phyloP scores from a whole-genome alignment of 192 early-diverging fungal genomes.

The Backusella mclennaniae region DNA sequence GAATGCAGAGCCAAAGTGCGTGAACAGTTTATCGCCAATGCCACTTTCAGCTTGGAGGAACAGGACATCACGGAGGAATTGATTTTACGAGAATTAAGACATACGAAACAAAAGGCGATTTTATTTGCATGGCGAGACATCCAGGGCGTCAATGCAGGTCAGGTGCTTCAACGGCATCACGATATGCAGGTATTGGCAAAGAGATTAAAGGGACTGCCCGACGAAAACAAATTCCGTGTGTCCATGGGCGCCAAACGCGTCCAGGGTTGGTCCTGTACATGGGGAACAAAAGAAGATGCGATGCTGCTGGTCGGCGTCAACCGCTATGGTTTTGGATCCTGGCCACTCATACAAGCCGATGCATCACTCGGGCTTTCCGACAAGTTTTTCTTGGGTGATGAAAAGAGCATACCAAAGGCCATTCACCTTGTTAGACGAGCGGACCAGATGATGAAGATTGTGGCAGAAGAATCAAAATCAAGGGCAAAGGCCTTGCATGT shows the following conservation, averaged over 20 bases:
- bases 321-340: constrained; percentile 90
- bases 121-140: constrained; percentile 76
- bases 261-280: constrained; percentile 79
- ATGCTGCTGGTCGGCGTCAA: constrained; percentile 96
- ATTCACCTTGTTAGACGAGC: constrained; percentile 84
- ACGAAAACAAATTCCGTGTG: constrained; percentile 76
- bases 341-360: constrained; percentile 86
- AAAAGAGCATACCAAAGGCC: constrained; percentile 70
- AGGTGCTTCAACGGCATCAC: constrained; percentile 69
- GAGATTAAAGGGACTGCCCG: constrained; percentile 53
- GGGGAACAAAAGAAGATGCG: constrained; percentile 92
- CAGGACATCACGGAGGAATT: constrained; percentile 9
- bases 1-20: constrained; percentile 59
- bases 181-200: constrained; percentile 70
- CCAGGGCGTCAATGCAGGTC: constrained; percentile 82
- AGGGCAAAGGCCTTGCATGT: background rate
- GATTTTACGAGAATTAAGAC: constrained; percentile 23
- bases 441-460: constrained; percentile 86
- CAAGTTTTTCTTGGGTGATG: constrained; percentile 79
- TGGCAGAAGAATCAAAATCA: constrained; percentile 64
- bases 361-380: constrained; percentile 68
- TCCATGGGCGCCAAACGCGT: constrained; percentile 78
- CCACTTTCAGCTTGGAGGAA: background rate
- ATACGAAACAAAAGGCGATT: constrained; percentile 69
- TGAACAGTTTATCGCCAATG: constrained; percentile 18